Evolutionary conservation across 1,139 yeast genomes (phyloP), one percentile per base, ranked within the genome.

Genomic region (Meyerozyma guilliermondii): DNA sequence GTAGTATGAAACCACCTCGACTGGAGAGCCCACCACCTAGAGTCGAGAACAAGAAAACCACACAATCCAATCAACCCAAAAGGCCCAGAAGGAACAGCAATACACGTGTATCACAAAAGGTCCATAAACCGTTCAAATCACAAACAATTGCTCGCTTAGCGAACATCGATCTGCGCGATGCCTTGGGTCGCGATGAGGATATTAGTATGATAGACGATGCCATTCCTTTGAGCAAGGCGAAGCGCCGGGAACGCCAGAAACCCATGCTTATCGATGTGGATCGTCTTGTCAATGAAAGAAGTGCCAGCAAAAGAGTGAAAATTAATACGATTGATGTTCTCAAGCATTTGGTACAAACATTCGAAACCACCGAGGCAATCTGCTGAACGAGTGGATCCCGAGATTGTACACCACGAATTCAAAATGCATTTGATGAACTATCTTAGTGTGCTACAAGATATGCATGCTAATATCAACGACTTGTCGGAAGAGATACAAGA

Each of bases 391-490:
- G 47, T 59, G 3, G 58, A 61, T 36, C 63, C 60, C 38, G 39
- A 46, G 16, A 41, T 48, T 3, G 52, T 64, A 8, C 65, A 66
- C 29, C 53, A 58, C 9, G 66, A 64, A 30, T 69, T 65, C 50
- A 63, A 62, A 44, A 51, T 60, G 3, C 68, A 67, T 46, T 40
- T 66, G 13, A 38, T 61, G 22, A 55, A 58, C 45, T 63, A 66
- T 42, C 48, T 71, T 23, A 59, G 55, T 27, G 56, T 65, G 45
- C 49, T 71, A 27, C 51, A 55, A 48, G 76, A 68, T 46, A 53
- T 60, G n/a, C 69, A 70, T 49, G 61, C 70, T 13, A 66, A 67
- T 22, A 74, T 78, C 36, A 65, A 68, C 38, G 69, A 70, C 39
- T 56, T 77, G 7, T 51, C 67, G 1, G 58, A 56, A 30, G 69